phyloP scores from a whole-genome alignment of 1,139 yeast species.

The Kurtzmaniella quercitrusa region DNA sequence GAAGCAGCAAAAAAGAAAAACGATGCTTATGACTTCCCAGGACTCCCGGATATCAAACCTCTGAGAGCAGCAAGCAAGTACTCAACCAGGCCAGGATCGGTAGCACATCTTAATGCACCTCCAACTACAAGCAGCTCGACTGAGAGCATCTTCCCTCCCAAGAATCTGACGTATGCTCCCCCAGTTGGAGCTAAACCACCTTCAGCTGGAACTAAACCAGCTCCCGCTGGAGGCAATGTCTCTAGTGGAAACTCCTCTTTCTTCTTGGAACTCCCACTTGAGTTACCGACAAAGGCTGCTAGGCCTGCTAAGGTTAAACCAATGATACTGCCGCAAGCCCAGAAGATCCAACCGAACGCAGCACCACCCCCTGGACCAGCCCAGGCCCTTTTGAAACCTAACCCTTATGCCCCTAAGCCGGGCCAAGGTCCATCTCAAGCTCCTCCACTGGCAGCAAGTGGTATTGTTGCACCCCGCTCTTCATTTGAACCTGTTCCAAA shows the following conservation, averaged over 20 bases:
- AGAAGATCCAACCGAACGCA: neutral
- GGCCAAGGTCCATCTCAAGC: constrained; percentile 4
- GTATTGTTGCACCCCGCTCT: constrained; percentile 6
- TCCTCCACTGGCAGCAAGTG: constrained; percentile 2
- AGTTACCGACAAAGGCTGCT: constrained; percentile 20
- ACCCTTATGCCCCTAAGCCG: constrained; percentile 10
- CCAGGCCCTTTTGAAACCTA: constrained; percentile 6
- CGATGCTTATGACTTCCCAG: constrained; percentile 81
- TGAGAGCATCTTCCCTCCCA: constrained; percentile 3
- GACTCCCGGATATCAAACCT: constrained; percentile 28
- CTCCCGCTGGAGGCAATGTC: constrained; percentile 6
- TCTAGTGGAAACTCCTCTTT: constrained; percentile 34
- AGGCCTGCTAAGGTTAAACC: constrained; percentile 27
- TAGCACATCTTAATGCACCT: constrained; percentile 5
- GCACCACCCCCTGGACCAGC: constrained; percentile 12
- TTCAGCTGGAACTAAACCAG: constrained; percentile 8
- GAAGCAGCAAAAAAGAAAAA: constrained; percentile 52
- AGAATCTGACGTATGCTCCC: neutral
- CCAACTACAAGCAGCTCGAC: constrained; percentile 7
- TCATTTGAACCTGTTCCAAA: neutral
- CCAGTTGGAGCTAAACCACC: neutral
- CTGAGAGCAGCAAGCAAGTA: constrained; percentile 17
- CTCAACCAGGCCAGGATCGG: constrained; percentile 7
- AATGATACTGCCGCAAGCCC: constrained; percentile 1
- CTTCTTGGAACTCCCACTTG: constrained; percentile 52